Evolutionary conservation across 2,329 filamentous ascomycete genomes (phyloP), one percentile per base, ranked within the genome.

Genomic region (Penicillium olsonii): DNA sequence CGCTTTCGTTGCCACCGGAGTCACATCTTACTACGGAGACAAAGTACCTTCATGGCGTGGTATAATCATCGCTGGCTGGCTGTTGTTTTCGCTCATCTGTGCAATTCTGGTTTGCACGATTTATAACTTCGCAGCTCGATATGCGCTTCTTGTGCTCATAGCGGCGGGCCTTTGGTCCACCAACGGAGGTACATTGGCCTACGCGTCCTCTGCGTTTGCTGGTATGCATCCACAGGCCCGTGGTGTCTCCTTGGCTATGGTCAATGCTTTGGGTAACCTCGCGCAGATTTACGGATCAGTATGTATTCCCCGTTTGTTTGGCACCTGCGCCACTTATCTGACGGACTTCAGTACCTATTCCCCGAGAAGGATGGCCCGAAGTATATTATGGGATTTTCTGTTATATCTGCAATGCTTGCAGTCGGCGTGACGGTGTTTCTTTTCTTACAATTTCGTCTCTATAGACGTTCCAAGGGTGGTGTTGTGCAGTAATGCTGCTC

Each of bases 111-210:
- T 70, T 15, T 77, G 75, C 50, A 59, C 50, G 6, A 70, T 82
- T 3, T 80, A 80, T 62, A 66, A 78, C 60, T 78, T 75, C 63
- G 78, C 69, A 1, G 79, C 77, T 1, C 72, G 80, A 5, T 84
- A 84, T 54, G 78, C 71, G 0, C 68, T 83, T 1, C 71, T 84
- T 0, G 77, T 82, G 2, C 68, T 83, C 47, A 80, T 82, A 77
- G 78, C 79, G 0, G 74, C 77, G 1, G 80, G 78, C 0, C 68
- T 83, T 0, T 82, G 78, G 79, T 68, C 76, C 0, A 74, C 76
- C 1, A 82, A 83, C 56, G 78, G 75, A 1, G 69, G 78, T 3
- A 70, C 75, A 0, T 68, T 84, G 17, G 74, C 78, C 0, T 83
- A 78, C 48, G 77, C 77, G 0, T 77, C 78, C 3, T 75, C 77